phyloP scores from a whole-genome alignment of 352 stramenopile species.

The Globisporangium polare region DNA sequence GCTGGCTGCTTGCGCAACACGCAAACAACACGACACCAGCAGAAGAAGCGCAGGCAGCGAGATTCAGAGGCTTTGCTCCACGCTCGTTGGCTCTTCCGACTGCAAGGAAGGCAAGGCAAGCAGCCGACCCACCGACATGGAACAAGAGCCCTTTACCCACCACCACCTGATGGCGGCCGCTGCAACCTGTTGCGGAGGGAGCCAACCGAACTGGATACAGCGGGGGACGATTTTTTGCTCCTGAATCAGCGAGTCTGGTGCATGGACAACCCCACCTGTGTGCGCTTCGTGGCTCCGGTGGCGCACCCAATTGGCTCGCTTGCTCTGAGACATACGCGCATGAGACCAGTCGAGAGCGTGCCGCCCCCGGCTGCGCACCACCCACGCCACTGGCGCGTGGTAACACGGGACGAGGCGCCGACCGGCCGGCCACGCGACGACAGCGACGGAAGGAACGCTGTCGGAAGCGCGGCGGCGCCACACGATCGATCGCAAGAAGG shows the following conservation, averaged over 20 bases:
- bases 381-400: slow-evolving; percentile 5
- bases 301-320: slow-evolving; percentile 7
- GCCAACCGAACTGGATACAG: not conserved
- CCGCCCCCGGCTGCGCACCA: not conserved
- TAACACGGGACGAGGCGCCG: slow-evolving; percentile 5
- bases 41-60: slow-evolving; percentile 1
- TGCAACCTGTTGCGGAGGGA: not conserved
- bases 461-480: slow-evolving; percentile 7
- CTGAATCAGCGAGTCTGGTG: slow-evolving; percentile 1
- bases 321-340: slow-evolving; percentile 8
- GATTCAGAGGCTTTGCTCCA: not conserved
- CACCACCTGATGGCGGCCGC: not conserved
- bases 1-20: not conserved
- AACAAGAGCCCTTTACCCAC: not conserved
- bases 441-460: slow-evolving; percentile 4
- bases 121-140: not conserved
- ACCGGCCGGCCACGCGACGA: no score
- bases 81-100: not conserved
- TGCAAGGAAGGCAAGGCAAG: not conserved
- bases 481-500: not conserved
- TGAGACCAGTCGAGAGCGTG: slow-evolving; percentile 14
- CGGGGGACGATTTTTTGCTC: not conserved
- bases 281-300: slow-evolving; percentile 1
- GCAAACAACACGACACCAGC: not conserved
- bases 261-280: not conserved